These are phyloP conservation scores for Trichoderma sp. DNA, from an alignment of 2,329 filamentous ascomycete species.

Conservation along the genomic window DNA sequence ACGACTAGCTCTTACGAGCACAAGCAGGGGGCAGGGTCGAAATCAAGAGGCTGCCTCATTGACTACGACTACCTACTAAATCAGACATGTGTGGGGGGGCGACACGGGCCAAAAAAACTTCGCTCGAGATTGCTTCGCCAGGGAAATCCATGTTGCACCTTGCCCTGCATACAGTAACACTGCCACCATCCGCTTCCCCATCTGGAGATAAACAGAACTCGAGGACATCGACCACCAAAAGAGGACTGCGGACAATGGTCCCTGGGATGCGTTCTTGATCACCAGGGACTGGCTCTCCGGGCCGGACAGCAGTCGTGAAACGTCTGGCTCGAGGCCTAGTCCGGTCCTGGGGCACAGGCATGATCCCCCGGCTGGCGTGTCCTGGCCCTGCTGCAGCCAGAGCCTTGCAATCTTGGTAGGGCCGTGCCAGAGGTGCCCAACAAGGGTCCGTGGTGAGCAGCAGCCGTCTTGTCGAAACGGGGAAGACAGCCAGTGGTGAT, in stretches of 20 bases:
- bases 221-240: background rate
- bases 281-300: slow-evolving; percentile 24
- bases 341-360: slow-evolving; percentile 11
- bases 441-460: background rate
- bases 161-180: background rate
- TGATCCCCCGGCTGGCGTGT: slow-evolving; percentile 8
- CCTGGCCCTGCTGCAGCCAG: slow-evolving; percentile 8
- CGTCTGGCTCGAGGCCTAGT: slow-evolving; percentile 20
- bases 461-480: slow-evolving; percentile 6
- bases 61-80: background rate
- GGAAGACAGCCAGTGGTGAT: slow-evolving; percentile 8
- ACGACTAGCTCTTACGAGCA: slow-evolving; percentile 4
- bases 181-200: background rate
- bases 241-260: background rate
- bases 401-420: background rate
- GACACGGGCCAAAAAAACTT: slow-evolving; percentile 9
- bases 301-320: slow-evolving; percentile 27
- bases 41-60: slow-evolving; percentile 5
- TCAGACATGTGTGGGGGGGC: slow-evolving; percentile 11
- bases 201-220: background rate
- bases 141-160: slow-evolving; percentile 6
- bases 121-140: slow-evolving; percentile 19
- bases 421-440: background rate
- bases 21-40: slow-evolving; percentile 1
- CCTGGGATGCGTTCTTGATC: slow-evolving; percentile 16